A percentile compares a stretch with the other conserved stretches of the same genome.
Conservation (phyloP, 2,329 filamentous ascomycete genomes). For the Colletotrichum plurivorum region DNA sequence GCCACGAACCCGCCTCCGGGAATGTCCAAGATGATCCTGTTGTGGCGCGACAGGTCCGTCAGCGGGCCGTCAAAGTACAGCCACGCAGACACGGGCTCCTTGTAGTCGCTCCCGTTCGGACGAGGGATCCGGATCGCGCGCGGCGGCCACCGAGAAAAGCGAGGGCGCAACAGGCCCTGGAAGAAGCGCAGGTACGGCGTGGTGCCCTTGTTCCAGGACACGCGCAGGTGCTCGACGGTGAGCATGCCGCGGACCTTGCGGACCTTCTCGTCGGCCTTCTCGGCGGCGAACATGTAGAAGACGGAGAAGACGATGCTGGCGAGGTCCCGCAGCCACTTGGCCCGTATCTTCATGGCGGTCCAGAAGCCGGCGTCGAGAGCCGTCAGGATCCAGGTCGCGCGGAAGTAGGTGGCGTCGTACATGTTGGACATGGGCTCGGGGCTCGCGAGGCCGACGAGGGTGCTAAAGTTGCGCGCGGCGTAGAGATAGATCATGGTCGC, state of each 20-base stretch:
- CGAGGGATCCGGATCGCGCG: constrained; percentile 87
- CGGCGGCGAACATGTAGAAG: constrained; percentile 93
- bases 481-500: constrained; percentile 94
- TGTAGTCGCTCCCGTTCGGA: constrained; percentile 84
- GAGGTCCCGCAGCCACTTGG: constrained; percentile 85
- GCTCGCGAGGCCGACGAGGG: constrained; percentile 89
- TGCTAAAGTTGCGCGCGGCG: constrained; percentile 91
- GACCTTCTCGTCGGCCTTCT: constrained; percentile 97
- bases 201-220: constrained; percentile 95
- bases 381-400: constrained; percentile 96
- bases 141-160: constrained; percentile 85
- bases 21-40: constrained; percentile 86
- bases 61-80: constrained; percentile 94
- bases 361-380: constrained; percentile 97
- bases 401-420: constrained; percentile 92
- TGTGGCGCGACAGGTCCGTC: constrained; percentile 81
- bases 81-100: constrained; percentile 87
- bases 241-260: constrained; percentile 88
- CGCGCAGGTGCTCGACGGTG: constrained; percentile 90
- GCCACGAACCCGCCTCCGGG: constrained; percentile 96
- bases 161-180: constrained; percentile 80
- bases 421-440: constrained; percentile 95
- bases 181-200: constrained; percentile 86
- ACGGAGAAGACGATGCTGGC: constrained; percentile 86
- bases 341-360: constrained; percentile 93